phyloP scores from a whole-genome alignment of 176 grass and related monocot species.

The Oryza meridionalis region DNA sequence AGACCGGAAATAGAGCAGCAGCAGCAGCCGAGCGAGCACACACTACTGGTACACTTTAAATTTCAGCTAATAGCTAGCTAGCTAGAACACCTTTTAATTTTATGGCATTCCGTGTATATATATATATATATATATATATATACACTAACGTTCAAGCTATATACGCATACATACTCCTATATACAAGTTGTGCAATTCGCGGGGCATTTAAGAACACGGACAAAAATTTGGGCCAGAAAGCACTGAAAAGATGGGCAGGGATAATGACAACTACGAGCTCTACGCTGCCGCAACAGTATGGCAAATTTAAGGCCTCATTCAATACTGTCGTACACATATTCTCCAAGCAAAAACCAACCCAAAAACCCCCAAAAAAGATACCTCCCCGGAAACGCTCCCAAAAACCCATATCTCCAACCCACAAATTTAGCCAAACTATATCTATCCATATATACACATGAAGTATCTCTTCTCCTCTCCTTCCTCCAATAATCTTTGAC shows the following conservation, averaged over 20 bases:
- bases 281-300: constrained; percentile 46
- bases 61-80: background rate
- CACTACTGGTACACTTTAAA: background rate
- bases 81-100: background rate
- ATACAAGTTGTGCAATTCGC: background rate
- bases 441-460: too few species aligned
- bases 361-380: background rate
- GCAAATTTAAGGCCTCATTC: constrained; percentile 50
- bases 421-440: background rate
- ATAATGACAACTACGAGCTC: constrained; percentile 42
- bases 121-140: too few species aligned
- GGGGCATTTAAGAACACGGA: constrained; percentile 26
- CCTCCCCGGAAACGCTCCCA: background rate
- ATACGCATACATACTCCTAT: background rate
- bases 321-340: constrained; percentile 58
- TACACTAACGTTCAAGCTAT: background rate
- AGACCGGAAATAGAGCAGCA: background rate
- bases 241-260: constrained; percentile 32
- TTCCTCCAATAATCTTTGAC: too few species aligned
- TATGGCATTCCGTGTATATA: background rate
- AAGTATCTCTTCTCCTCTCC: too few species aligned
- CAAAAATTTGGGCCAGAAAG: background rate
- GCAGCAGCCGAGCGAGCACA: background rate
- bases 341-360: constrained; percentile 21
- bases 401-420: background rate